Base-by-base conservation (phyloP, 2,329 filamentous ascomycete species). In the Stachybotrys echinatus region DNA sequence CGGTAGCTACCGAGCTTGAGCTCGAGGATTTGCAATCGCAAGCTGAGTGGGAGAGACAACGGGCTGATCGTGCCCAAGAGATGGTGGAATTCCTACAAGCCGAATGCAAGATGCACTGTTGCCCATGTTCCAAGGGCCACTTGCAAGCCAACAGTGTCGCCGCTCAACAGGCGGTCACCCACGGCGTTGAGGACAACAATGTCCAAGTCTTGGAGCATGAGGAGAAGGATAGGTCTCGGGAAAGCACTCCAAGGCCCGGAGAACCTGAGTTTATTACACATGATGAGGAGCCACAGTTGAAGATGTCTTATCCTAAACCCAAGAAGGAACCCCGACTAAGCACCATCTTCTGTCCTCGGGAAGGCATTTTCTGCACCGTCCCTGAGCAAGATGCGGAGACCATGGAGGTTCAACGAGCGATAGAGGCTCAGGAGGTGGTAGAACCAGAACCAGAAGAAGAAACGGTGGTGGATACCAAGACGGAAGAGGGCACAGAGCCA, bases 61-160 rank as follows among this genome's bases (percentile, higher is more conserved):
- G 85, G 49, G 84, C 87, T 10, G 77, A 87, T 54, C 79, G 85
- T 7, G 85, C 87, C 0, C 75, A 86, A 54, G 87, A 90, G 52
- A 81, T 87, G 61, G 75, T 90, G 45, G 85, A 91, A 27, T 92
- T 89, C 65, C 74, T 92, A 63, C 81, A 88, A 61, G 79, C 87
- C 49, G 88, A 92, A 64, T 90, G 86, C 64, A 76, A 82, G 46
- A 77, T 91, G 55, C 76, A 79, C 44, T 83, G 79, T 66, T 89
- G 87, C 69, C 72, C 78, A 2, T 86, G 84, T 61, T 77, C 72
- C 52, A 77, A 72, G 50, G 56, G 61, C 1, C 58, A 58, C 14
- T n/a, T 8, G 38, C 38, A 40, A 20, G 31, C 14, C 12, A 45
- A 17, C 43, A 45, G 7, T 4, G 43, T 12, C 12, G 43, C 8